Base-by-base conservation (phyloP, 169 alveolate species). In the Cryptosporidium xiaoi region DNA sequence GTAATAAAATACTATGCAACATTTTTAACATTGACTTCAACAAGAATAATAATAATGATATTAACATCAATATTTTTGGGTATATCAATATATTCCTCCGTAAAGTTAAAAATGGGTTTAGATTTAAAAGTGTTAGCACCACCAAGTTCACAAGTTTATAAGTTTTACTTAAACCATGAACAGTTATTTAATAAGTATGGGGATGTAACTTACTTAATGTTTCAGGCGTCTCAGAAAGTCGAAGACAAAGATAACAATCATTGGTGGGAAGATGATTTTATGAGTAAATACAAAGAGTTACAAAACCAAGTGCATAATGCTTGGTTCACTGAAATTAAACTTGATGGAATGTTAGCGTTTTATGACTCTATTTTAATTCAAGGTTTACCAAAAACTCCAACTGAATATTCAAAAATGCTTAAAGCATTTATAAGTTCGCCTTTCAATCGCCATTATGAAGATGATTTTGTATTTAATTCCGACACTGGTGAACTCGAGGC, bases 361-460 rank as follows among this genome's bases (percentile, higher is more conserved):
- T 77, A 77, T 16, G 87, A 77, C 36, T 77, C 87, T 29, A 36
- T 77, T 15, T 50, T 77, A 44, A 60, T 77, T 34, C 53, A 77
- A 44, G 87, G 87, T 2, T 60, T 77, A 18, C 87, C 87, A 18
- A 56, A 77, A 34, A 56, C 58, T 60, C 51, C 87, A n/a, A 34
- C 18, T 12, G 87, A 77, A 27, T 77, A 77, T 34, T 77, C 87
- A 18, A 77, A 36, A 24, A 77, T 77, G 87, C 71, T 77, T 29
- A 77, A 77, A 60, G 87, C 87, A 18, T 77, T 77, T 33, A 77
- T 77, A 36, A 62, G 71, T 29, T 77, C 87, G 18, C 87, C 87
- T 24, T 77, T 58, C 20, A 77, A 77, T 60, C 58, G 87, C 13
- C 87, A 77, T 66, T 77, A 58, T 29, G 87, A 77, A 48, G 87